phyloP scores from a whole-genome alignment of 164 flowering plant genomes.

The Stephania yunnanensis region DNA sequence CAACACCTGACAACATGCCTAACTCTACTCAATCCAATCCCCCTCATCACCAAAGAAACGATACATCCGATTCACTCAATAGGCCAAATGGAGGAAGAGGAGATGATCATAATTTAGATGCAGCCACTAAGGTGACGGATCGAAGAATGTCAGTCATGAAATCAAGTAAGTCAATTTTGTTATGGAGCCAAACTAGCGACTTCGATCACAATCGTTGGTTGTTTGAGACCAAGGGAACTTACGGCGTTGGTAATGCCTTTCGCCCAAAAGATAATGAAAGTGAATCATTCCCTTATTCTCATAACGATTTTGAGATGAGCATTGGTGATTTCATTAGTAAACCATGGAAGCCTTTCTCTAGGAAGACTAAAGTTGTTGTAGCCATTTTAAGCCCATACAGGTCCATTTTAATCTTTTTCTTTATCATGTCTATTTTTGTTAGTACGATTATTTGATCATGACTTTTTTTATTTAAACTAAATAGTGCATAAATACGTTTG shows the following conservation, averaged over 20 bases:
- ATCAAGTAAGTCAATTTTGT: conserved; percentile 34
- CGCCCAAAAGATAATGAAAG: conserved; percentile 49
- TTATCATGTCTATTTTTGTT: no score
- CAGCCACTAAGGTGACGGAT: conserved; percentile 50
- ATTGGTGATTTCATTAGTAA: conserved; percentile 32
- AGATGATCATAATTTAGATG: conserved; percentile 29
- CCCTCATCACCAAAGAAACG: no score
- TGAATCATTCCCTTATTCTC: background rate
- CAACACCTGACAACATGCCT: conserved; percentile 47
- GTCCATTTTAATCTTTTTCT: conserved; percentile 25
- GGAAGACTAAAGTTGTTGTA: conserved; percentile 57
- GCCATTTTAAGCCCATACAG: conserved; percentile 73
- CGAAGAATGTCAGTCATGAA: conserved; percentile 37
- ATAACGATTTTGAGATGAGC: conserved; percentile 9
- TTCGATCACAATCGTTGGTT: conserved; percentile 70
- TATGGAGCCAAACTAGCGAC: conserved; percentile 57
- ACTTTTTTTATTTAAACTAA: no score
- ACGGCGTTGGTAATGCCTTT: conserved; percentile 79
- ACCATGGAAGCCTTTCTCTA: conserved; percentile 78
- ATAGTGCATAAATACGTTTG: background rate
- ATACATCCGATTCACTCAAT: conserved; percentile 29
- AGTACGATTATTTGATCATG: no score
- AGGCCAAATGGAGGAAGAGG: no score
- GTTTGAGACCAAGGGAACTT: conserved; percentile 67
- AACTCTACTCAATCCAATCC: no score